Conservation (phyloP, 495 filamentous ascomycete species). For the Darksidea phi region DNA sequence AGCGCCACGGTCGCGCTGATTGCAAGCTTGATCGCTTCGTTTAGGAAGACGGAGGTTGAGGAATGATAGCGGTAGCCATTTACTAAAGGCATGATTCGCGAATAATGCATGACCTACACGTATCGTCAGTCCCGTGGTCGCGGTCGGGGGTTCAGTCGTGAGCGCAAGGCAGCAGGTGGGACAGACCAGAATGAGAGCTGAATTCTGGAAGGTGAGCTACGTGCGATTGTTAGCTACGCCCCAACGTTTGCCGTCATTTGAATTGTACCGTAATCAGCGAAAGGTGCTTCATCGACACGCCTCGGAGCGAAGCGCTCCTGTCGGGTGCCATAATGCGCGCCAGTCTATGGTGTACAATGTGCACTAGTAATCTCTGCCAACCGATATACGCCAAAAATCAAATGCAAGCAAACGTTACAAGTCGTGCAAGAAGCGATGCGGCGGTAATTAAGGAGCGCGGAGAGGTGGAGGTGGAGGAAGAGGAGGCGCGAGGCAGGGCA, state of each 20-base stretch:
- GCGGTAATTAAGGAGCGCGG: too few relatives aligned
- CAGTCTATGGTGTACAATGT: neutral
- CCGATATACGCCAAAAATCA: too few relatives aligned
- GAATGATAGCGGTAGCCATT: conserved; percentile 84
- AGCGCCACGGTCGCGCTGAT: conserved; percentile 82
- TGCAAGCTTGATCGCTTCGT: conserved; percentile 86
- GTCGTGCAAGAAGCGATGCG: too few relatives aligned
- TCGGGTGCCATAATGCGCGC: conserved; percentile 31
- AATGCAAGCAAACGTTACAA: too few relatives aligned
- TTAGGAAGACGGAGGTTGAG: conserved; percentile 91
- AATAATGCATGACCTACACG: conserved; percentile 81
- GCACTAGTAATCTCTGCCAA: too few relatives aligned
- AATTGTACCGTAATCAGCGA: conserved; percentile 72
- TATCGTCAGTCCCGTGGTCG: conserved; percentile 17
- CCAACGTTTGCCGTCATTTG: neutral
- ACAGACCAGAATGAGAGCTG: conserved; percentile 69
- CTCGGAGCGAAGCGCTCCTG: conserved; percentile 40
- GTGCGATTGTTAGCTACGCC: conserved; percentile 2
- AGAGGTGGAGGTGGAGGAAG: too few relatives aligned
- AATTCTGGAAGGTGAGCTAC: conserved; percentile 78
- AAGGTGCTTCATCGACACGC: conserved; percentile 71
- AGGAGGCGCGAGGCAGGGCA: too few relatives aligned
- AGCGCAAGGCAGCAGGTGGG: neutral
- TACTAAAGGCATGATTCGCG: conserved; percentile 79
- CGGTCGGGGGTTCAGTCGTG: neutral